Evolutionary conservation across 2,329 filamentous ascomycete species (phyloP).

Genomic region (Colletotrichum sp.): DNA sequence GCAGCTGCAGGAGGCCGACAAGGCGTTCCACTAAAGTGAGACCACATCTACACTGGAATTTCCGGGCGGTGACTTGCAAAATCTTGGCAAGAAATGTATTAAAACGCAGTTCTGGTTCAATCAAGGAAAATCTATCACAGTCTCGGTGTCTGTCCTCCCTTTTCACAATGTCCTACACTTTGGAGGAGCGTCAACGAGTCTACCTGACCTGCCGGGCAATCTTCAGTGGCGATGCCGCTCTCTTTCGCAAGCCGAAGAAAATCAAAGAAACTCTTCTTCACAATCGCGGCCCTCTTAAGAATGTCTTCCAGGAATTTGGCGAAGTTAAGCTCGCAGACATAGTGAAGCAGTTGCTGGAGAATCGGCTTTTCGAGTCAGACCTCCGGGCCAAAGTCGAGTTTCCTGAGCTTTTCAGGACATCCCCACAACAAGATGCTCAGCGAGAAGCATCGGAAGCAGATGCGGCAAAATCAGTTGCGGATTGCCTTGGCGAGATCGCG

Average conservation of each 20-base stretch:
- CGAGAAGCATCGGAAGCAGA: slow-evolving; percentile 33
- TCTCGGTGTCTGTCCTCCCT: background rate
- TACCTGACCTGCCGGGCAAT: slow-evolving; percentile 30
- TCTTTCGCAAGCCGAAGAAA: slow-evolving; percentile 27
- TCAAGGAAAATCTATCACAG: background rate
- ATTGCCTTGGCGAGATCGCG: slow-evolving; percentile 30
- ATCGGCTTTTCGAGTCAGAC: slow-evolving; percentile 34
- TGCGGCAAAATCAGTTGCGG: slow-evolving; percentile 29
- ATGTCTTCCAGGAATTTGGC: slow-evolving; percentile 23
- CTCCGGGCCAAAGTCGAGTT: slow-evolving; percentile 36
- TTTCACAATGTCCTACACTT: background rate
- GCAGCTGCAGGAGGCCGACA: background rate
- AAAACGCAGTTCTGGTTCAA: background rate
- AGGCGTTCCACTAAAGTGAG: background rate
- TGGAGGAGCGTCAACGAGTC: slow-evolving; percentile 22
- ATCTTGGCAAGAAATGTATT: background rate
- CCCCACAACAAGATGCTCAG: slow-evolving; percentile 27
- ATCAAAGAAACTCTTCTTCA: slow-evolving; percentile 26
- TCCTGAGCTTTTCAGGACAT: slow-evolving; percentile 34
- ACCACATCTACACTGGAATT: background rate
- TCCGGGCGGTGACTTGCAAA: background rate
- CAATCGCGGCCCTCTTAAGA: slow-evolving; percentile 5
- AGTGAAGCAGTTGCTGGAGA: slow-evolving; percentile 27
- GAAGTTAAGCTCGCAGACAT: slow-evolving; percentile 24
- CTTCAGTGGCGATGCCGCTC: slow-evolving; percentile 29